Conservation (phyloP, 805 yeast genomes). For the Hemisphaericaspora nanyangensis region DNA sequence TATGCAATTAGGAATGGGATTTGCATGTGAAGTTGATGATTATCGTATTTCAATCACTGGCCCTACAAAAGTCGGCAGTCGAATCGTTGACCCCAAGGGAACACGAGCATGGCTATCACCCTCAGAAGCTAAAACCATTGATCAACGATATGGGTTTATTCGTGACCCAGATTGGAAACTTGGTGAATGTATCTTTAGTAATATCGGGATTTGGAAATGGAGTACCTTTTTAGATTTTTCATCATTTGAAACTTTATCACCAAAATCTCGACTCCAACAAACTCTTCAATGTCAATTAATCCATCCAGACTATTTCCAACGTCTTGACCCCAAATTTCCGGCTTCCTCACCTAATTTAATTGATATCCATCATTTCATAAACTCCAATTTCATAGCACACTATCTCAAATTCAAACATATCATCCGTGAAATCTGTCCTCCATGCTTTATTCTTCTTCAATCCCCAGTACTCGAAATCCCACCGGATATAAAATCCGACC, state of each 20-base stretch:
- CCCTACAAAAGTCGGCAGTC: conserved; percentile 60
- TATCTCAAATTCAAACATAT: conserved; percentile 48
- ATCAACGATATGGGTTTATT: conserved; percentile 65
- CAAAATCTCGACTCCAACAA: conserved; percentile 26
- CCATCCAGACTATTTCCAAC: conserved; percentile 28
- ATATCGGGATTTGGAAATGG: conserved; percentile 73
- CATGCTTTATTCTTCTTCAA: conserved; percentile 62
- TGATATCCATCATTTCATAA: conserved; percentile 55
- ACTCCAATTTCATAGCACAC: conserved; percentile 60
- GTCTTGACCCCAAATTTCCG: conserved; percentile 5
- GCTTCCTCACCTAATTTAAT: conserved; percentile 20
- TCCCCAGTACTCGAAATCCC: conserved; percentile 80
- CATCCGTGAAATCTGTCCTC: conserved; percentile 43
- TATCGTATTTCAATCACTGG: conserved; percentile 75
- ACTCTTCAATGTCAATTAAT: conserved; percentile 20
- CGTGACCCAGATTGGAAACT: conserved; percentile 62
- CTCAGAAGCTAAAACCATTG: conserved; percentile 42
- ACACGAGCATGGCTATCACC: conserved; percentile 62
- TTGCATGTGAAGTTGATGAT: conserved; percentile 59
- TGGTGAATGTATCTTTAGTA: conserved; percentile 79
- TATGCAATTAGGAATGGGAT: conserved; percentile 75
- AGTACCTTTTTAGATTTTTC: conserved; percentile 18
- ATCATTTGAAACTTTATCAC: conserved; percentile 16
- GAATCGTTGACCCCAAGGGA: conserved; percentile 63
- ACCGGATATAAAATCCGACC: conserved; percentile 54